phyloP scores from a whole-genome alignment of 2,329 filamentous ascomycete genomes.

The Aurifilum marmelostoma region DNA sequence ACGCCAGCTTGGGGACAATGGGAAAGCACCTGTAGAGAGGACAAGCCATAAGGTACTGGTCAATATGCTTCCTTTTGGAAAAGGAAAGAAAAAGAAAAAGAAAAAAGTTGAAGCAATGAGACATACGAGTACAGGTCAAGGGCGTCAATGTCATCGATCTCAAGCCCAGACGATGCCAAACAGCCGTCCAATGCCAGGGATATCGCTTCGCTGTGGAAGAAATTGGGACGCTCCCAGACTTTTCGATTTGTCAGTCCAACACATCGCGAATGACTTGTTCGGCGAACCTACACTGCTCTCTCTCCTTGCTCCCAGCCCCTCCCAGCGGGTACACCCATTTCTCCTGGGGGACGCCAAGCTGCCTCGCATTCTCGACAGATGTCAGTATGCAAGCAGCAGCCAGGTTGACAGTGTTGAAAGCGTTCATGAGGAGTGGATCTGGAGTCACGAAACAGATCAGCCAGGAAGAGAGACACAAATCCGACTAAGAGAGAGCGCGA shows the following conservation, averaged over 20 bases:
- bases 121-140: conserved; percentile 65
- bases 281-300: conserved; percentile 50
- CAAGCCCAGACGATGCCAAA: conserved; percentile 51
- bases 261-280: neutral
- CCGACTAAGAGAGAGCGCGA: neutral
- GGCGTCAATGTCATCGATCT: conserved; percentile 57
- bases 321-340: conserved; percentile 68
- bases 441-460: neutral
- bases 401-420: conserved; percentile 70
- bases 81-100: too few relatives aligned
- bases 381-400: conserved; percentile 65
- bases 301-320: conserved; percentile 65
- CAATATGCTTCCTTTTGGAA: too few relatives aligned
- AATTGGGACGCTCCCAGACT: conserved; percentile 67
- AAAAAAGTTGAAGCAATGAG: neutral
- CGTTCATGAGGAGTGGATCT: conserved; percentile 73
- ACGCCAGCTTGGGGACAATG: conserved; percentile 69
- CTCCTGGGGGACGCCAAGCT: conserved; percentile 56
- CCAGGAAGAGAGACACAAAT: neutral
- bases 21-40: conserved; percentile 64
- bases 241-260: neutral
- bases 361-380: conserved; percentile 55
- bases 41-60: too few relatives aligned
- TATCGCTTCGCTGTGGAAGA: conserved; percentile 60
- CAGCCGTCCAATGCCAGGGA: conserved; percentile 59